phyloP scores from a whole-genome alignment of 169 alveolate species.

The Cardiosporidium cionae region DNA sequence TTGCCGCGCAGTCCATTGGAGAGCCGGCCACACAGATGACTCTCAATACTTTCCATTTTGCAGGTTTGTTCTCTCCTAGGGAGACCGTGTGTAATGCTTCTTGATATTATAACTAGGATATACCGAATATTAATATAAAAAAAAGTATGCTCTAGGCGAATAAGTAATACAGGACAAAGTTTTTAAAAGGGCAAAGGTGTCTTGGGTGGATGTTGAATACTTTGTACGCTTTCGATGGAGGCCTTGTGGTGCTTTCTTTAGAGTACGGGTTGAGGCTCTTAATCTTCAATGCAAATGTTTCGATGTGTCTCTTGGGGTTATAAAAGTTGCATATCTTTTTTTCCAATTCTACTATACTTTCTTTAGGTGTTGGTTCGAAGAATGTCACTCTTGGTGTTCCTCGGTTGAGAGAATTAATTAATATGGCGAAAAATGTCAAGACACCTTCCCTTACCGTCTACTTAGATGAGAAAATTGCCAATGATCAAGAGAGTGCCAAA shows the following conservation, averaged over 20 bases:
- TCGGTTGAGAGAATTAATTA: constrained; percentile 92
- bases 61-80: constrained; percentile 62
- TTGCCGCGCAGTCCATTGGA: constrained; percentile 98
- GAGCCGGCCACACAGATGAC: constrained; percentile 99
- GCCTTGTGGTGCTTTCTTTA: background rate
- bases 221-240: background rate
- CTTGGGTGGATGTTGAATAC: background rate
- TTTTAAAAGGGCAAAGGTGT: background rate
- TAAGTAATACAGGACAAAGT: background rate
- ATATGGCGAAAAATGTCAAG: constrained; percentile 30
- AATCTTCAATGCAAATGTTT: background rate
- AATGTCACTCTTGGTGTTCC: constrained; percentile 99
- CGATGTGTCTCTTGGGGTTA: background rate
- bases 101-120: background rate
- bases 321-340: background rate
- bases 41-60: constrained; percentile 98
- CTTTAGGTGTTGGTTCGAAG: constrained; percentile 95
- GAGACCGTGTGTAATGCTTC: background rate
- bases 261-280: background rate
- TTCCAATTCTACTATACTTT: constrained; percentile 16
- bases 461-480: constrained; percentile 73
- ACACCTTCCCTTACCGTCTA: constrained; percentile 72
- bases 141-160: background rate
- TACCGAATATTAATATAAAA: background rate
- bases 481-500: constrained; percentile 82